A percentile compares a stretch with the other conserved stretches of the same genome.
Conservation (phyloP, 176 grass and related monocot species). For the Aegilops bicornis region DNA sequence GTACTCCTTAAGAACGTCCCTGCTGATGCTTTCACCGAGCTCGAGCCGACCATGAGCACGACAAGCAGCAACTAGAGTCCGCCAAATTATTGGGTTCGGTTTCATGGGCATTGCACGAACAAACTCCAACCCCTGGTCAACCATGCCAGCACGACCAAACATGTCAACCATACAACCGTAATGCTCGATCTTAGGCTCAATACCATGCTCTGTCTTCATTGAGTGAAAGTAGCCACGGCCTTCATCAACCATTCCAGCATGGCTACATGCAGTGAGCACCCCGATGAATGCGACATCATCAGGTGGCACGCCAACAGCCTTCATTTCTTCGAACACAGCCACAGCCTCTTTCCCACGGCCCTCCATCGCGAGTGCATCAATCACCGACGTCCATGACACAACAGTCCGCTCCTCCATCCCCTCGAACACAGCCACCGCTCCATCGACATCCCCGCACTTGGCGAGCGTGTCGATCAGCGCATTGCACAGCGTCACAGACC, state of each 20-base stretch:
- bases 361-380: slow-evolving; percentile 77
- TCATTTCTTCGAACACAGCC: slow-evolving; percentile 51
- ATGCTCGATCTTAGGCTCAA: slow-evolving; percentile 73
- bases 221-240: slow-evolving; percentile 54
- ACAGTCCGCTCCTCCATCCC: slow-evolving; percentile 53
- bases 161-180: slow-evolving; percentile 78
- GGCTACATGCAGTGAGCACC: slow-evolving; percentile 69
- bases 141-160: slow-evolving; percentile 60
- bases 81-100: slow-evolving; percentile 66
- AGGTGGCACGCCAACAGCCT: slow-evolving; percentile 32
- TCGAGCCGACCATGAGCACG: slow-evolving; percentile 58
- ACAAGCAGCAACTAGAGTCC: slow-evolving; percentile 53
- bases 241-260: slow-evolving; percentile 62
- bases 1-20: slow-evolving; percentile 46
- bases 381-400: slow-evolving; percentile 61
- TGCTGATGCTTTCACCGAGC: slow-evolving; percentile 50
- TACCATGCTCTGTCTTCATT: slow-evolving; percentile 46
- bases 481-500: slow-evolving; percentile 47
- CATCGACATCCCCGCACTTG: slow-evolving; percentile 70
- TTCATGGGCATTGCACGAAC: slow-evolving; percentile 57
- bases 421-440: slow-evolving; percentile 43
- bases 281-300: slow-evolving; percentile 65
- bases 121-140: slow-evolving; percentile 54
- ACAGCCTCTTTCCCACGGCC: slow-evolving; percentile 59
- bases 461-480: slow-evolving; percentile 55